Percentiles rank a stretch among this genome's conserved stretches.
These are phyloP conservation scores for Mortierella sp. DNA, from an alignment of 371 early-diverging fungal genomes.

Conservation along the genomic window DNA sequence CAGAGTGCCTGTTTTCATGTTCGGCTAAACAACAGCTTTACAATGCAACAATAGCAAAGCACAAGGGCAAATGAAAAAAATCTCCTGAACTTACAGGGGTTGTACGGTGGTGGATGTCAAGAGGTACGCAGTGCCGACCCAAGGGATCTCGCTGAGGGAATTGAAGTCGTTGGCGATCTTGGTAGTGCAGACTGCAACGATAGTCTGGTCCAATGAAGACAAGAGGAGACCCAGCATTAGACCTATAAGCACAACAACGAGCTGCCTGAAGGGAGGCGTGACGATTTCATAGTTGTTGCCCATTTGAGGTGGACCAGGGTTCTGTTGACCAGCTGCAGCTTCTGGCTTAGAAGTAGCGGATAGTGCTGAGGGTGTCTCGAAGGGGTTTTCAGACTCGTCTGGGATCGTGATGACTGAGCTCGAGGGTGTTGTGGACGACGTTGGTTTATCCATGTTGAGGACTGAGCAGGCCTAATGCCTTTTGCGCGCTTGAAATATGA, in stretches of 20 bases:
- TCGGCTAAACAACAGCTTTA: background rate
- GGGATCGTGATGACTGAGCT: constrained; percentile 1
- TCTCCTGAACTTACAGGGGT: constrained; percentile 19
- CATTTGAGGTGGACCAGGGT: constrained; percentile 22
- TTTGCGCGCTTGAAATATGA: background rate
- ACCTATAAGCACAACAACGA: constrained; percentile 46
- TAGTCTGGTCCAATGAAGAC: constrained; percentile 79
- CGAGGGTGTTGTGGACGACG: background rate
- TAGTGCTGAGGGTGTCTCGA: background rate
- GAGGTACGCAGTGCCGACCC: constrained; percentile 75
- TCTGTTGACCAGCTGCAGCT: background rate
- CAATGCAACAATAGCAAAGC: background rate
- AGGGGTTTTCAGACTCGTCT: background rate
- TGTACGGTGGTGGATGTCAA: constrained; percentile 69
- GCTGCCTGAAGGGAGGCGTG: constrained; percentile 25
- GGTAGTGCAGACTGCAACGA: constrained; percentile 70
- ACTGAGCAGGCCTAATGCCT: background rate
- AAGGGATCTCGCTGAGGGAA: constrained; percentile 68
- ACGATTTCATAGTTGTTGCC: background rate
- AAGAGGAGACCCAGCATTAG: constrained; percentile 71
- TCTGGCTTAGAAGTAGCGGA: background rate
- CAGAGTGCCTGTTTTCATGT: background rate
- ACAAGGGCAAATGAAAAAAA: background rate
- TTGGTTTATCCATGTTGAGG: background rate
- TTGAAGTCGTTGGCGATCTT: constrained; percentile 68